Evolutionary conservation across 441 rosid species (phyloP).

Genomic region (Euphorbia celastroides): DNA sequence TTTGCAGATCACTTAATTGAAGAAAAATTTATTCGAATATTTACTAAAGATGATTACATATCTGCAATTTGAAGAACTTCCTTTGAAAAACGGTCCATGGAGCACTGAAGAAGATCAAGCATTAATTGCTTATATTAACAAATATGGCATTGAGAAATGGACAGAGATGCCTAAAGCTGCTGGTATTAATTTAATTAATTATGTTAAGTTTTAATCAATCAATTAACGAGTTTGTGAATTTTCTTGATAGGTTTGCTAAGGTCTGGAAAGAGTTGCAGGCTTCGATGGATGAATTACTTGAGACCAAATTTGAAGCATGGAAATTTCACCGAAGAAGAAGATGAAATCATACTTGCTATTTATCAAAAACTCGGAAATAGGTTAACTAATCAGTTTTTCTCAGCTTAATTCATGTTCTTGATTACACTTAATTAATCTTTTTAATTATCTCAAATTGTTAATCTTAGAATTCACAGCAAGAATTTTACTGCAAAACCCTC

Average conservation of each 20-base stretch:
- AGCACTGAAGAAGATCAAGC: slow-evolving; percentile 11
- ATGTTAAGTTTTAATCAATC: not conserved
- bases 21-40: not conserved
- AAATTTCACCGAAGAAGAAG: slow-evolving; percentile 38
- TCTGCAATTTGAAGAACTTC: not conserved
- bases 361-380: slow-evolving; percentile 30
- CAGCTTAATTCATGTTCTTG: too few species aligned
- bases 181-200: not conserved
- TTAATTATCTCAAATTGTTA: too few species aligned
- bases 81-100: slow-evolving; percentile 13
- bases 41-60: not conserved
- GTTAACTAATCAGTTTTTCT: slow-evolving; percentile 16
- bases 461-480: too few species aligned
- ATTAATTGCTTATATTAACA: slow-evolving; percentile 8
- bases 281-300: slow-evolving; percentile 45
- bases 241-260: slow-evolving; percentile 30
- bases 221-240: too few species aligned
- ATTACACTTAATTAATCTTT: too few species aligned
- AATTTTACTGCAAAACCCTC: too few species aligned
- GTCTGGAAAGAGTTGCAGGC: slow-evolving; percentile 48
- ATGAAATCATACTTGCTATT: slow-evolving; percentile 25
- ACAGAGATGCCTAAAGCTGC: slow-evolving; percentile 19
- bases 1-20: not conserved
- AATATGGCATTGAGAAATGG: slow-evolving; percentile 11
- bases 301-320: slow-evolving; percentile 33